Conservation (phyloP, 148 eudicot species). For the Rhododendron kiyosumense region DNA sequence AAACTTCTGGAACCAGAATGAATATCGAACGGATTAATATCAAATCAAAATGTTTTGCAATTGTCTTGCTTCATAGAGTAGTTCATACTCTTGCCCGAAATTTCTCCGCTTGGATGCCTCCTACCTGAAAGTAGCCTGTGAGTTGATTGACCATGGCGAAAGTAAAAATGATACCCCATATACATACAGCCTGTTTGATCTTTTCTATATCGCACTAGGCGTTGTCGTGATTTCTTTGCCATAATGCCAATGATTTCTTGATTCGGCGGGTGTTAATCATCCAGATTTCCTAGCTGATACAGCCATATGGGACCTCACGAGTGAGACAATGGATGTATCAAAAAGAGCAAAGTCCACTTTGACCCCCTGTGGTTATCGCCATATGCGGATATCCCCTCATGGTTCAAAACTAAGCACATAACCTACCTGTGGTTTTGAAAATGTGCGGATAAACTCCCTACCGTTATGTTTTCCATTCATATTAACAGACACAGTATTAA, state of each 20-base stretch:
- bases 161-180: constrained; percentile 80
- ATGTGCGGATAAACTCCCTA: too few species aligned
- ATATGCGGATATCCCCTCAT: too few species aligned
- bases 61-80: neutral
- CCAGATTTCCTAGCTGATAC: neutral
- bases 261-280: constrained; percentile 7
- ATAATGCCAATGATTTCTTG: neutral
- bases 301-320: constrained; percentile 1
- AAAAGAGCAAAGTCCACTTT: too few species aligned
- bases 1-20: neutral
- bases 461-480: too few species aligned
- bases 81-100: constrained; percentile 40
- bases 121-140: constrained; percentile 62
- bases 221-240: constrained; percentile 29
- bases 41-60: neutral
- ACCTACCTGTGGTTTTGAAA: too few species aligned
- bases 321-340: neutral
- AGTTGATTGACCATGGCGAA: constrained; percentile 63
- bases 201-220: constrained; percentile 36
- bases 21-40: too few species aligned
- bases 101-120: constrained; percentile 48
- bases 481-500: too few species aligned
- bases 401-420: too few species aligned
- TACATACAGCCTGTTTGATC: constrained; percentile 71
- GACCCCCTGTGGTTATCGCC: too few species aligned